These are phyloP conservation scores for Aulographum hederae DNA, from an alignment of 2,329 filamentous ascomycete species.

Conservation along the genomic window DNA sequence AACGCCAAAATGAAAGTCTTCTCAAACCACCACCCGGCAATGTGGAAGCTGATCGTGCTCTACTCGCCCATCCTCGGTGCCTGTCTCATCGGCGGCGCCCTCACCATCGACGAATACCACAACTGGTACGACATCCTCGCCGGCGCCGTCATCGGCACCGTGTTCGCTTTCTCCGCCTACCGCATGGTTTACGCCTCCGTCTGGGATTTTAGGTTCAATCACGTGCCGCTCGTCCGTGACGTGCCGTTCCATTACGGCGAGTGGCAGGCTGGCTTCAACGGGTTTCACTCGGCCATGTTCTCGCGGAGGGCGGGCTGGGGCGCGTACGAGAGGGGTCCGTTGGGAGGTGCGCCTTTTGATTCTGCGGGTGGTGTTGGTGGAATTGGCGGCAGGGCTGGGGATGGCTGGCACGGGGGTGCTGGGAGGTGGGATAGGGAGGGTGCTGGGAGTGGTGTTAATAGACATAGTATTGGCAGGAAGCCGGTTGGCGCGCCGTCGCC, in stretches of 20 bases:
- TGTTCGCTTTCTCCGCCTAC: conserved; percentile 47
- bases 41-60: conserved; percentile 53
- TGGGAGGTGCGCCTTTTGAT: conserved; percentile 24
- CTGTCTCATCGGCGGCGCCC: conserved; percentile 45
- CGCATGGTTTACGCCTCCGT: conserved; percentile 49
- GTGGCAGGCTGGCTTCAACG: conserved; percentile 18
- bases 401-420: no score
- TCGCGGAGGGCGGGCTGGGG: conserved; percentile 46
- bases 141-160: conserved; percentile 44
- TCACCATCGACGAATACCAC: conserved; percentile 56
- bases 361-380: conserved; percentile 9
- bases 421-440: no score
- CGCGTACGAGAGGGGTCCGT: conserved; percentile 16
- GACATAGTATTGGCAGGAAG: no score
- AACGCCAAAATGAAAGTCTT: conserved; percentile 67
- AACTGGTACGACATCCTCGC: conserved; percentile 60
- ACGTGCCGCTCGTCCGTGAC: conserved; percentile 44
- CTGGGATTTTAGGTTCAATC: conserved; percentile 51
- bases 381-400: conserved; percentile 2
- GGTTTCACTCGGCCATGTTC: conserved; percentile 35
- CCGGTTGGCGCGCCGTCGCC: no score
- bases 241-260: conserved; percentile 34
- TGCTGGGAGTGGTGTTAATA: no score
- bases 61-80: conserved; percentile 52
- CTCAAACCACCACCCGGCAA: conserved; percentile 50